phyloP scores from a whole-genome alignment of 1,139 yeast genomes.

The Kodamaea derodonti region DNA sequence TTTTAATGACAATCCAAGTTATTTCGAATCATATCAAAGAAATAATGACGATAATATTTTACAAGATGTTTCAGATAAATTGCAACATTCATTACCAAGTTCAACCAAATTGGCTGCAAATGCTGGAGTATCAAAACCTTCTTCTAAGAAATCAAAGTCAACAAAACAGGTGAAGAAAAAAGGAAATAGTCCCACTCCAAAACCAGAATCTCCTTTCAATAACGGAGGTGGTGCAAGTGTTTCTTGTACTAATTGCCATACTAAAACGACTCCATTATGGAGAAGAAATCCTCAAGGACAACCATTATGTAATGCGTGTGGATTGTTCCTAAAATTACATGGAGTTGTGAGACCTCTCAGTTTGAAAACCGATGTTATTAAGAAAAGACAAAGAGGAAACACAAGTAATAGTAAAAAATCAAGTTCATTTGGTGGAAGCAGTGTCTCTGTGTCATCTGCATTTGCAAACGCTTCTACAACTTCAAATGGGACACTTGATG shows the following conservation, averaged over 20 bases:
- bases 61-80: constrained; percentile 6
- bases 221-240: constrained; percentile 6
- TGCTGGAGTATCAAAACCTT: constrained; percentile 4
- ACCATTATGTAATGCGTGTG: constrained; percentile 28
- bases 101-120: constrained; percentile 3
- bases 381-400: constrained; percentile 25
- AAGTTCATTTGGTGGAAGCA: constrained; percentile 1
- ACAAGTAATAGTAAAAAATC: constrained; percentile 9
- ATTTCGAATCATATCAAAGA: constrained; percentile 3
- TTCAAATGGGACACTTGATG: constrained; percentile 11
- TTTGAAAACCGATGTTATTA: constrained; percentile 26
- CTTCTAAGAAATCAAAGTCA: constrained; percentile 10
- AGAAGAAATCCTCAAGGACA: constrained; percentile 26
- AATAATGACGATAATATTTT: constrained; percentile 4
- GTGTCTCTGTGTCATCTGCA: constrained; percentile 3
- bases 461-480: not conserved
- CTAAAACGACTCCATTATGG: constrained; percentile 27
- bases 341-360: constrained; percentile 27
- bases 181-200: constrained; percentile 2
- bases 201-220: constrained; percentile 1
- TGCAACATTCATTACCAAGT: constrained; percentile 11
- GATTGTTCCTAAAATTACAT: constrained; percentile 23
- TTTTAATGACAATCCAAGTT: not conserved
- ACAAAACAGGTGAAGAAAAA: constrained; percentile 9
- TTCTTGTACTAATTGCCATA: constrained; percentile 24